phyloP scores from a whole-genome alignment of 257 asterid species.

The Solanum microdontum region DNA sequence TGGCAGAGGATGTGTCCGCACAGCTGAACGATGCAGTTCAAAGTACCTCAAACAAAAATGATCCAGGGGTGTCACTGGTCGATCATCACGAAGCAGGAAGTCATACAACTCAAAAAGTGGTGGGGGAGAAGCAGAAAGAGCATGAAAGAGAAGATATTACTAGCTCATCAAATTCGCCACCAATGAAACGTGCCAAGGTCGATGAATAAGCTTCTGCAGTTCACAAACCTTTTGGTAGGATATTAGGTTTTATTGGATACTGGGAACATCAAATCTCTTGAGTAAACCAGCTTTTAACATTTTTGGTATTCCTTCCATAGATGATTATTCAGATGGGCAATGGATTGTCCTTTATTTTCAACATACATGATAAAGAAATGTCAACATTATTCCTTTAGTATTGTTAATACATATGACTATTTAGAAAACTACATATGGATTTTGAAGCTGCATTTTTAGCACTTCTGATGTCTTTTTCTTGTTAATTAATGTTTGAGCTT shows the following conservation, averaged over 20 bases:
- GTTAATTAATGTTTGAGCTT: neutral
- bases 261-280: neutral
- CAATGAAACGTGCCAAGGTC: slow-evolving; percentile 53
- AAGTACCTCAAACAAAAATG: slow-evolving; percentile 21
- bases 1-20: slow-evolving; percentile 25
- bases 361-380: neutral
- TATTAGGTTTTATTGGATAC: neutral
- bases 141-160: slow-evolving; percentile 8
- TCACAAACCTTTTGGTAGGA: neutral
- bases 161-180: slow-evolving; percentile 24
- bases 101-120: neutral
- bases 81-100: neutral
- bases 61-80: neutral
- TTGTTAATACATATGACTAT: neutral
- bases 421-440: neutral
- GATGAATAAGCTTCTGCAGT: slow-evolving; percentile 13
- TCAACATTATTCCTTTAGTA: neutral
- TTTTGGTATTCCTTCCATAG: neutral
- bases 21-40: slow-evolving; percentile 20
- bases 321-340: neutral
- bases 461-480: neutral
- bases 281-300: neutral
- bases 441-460: neutral
- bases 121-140: slow-evolving; percentile 25
- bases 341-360: neutral